These are phyloP conservation scores for Phytophthora nicotianae DNA, from an alignment of 352 stramenopile genomes.

Conservation along the genomic window DNA sequence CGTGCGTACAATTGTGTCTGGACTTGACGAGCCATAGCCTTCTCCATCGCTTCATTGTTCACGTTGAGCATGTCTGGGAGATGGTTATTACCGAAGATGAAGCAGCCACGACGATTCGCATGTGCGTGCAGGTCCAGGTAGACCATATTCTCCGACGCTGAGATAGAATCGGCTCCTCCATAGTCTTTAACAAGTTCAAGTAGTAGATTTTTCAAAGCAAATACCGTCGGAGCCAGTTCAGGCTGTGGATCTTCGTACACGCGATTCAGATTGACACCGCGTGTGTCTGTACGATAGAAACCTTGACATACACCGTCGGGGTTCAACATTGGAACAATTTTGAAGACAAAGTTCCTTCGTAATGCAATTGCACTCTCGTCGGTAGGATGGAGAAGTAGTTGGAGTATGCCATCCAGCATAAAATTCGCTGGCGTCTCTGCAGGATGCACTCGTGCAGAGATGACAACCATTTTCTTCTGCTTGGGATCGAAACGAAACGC, in stretches of 20 bases:
- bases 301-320: slow-evolving; percentile 89
- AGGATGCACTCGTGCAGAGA: slow-evolving; percentile 86
- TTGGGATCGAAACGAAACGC: slow-evolving; percentile 32
- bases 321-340: slow-evolving; percentile 93
- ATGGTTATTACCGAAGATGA: slow-evolving; percentile 91
- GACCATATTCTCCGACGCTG: slow-evolving; percentile 42
- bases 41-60: slow-evolving; percentile 19
- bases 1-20: slow-evolving; percentile 86
- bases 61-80: slow-evolving; percentile 18
- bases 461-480: slow-evolving; percentile 62
- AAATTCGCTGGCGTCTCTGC: slow-evolving; percentile 87
- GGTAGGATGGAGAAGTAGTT: slow-evolving; percentile 72
- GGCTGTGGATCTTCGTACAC: slow-evolving; percentile 73
- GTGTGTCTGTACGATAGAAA: slow-evolving; percentile 87
- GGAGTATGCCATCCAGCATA: slow-evolving; percentile 91
- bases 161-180: slow-evolving; percentile 26
- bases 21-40: slow-evolving; percentile 50
- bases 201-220: slow-evolving; percentile 62
- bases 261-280: slow-evolving; percentile 91
- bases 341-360: slow-evolving; percentile 86
- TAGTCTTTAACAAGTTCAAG: slow-evolving; percentile 39
- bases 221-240: slow-evolving; percentile 67
- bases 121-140: slow-evolving; percentile 94
- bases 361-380: slow-evolving; percentile 63
- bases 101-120: slow-evolving; percentile 88